phyloP scores from a whole-genome alignment of 2,329 filamentous ascomycete genomes.

The Rutstroemia sp. region DNA sequence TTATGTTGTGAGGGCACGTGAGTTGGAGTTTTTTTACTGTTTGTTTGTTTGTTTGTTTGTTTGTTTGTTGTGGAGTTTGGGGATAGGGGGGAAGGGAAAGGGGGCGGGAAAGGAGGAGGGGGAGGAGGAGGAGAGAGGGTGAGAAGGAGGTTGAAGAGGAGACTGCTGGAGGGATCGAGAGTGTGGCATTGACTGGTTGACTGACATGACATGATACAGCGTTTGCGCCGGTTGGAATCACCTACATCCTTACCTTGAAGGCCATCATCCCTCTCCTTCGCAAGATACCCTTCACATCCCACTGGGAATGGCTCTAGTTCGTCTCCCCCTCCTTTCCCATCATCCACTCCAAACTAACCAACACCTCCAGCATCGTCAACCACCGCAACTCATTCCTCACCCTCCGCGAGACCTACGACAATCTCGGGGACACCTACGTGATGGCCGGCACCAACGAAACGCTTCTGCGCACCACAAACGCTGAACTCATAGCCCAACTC shows the following conservation, averaged over 20 bases:
- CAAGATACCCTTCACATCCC: constrained; percentile 7
- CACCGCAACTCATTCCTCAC: constrained; percentile 13
- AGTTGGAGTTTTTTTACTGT: too few relatives aligned
- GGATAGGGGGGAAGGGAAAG: background rate
- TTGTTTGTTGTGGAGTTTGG: too few relatives aligned
- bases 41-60: too few relatives aligned
- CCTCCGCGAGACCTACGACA: constrained; percentile 10
- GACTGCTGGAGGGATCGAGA: too few relatives aligned
- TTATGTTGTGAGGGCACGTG: too few relatives aligned
- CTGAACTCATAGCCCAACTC: constrained; percentile 24
- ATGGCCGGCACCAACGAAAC: constrained; percentile 17
- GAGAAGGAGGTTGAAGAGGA: too few relatives aligned
- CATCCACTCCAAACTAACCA: background rate
- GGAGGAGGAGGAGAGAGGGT: background rate
- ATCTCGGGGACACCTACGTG: constrained; percentile 23
- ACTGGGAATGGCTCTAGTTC: constrained; percentile 19
- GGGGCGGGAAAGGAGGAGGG: background rate
- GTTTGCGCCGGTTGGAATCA: constrained; percentile 10
- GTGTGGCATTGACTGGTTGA: background rate
- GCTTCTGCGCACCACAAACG: constrained; percentile 23
- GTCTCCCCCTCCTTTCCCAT: background rate
- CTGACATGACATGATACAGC: background rate
- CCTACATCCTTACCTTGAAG: constrained; percentile 7
- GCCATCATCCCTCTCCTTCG: constrained; percentile 10
- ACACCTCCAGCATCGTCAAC: constrained; percentile 12